These are phyloP conservation scores for Phytophthora palmivora DNA, from an alignment of 352 stramenopile species.

Conservation along the genomic window DNA sequence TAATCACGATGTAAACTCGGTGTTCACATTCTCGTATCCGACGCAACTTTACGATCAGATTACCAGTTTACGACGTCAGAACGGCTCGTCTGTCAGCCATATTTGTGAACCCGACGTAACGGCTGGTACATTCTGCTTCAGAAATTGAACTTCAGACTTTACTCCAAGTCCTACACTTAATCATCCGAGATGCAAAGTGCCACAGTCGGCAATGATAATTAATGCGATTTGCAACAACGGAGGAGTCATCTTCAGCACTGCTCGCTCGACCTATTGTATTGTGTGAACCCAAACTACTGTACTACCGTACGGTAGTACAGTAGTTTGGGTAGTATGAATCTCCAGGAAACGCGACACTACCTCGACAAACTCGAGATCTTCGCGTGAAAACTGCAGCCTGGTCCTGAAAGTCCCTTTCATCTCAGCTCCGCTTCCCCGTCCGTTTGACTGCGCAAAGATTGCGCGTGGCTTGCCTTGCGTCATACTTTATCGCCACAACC, in stretches of 20 bases:
- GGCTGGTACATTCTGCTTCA: slow-evolving; percentile 23
- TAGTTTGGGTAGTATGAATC: no score
- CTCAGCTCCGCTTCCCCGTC: no score
- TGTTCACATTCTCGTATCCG: slow-evolving; percentile 5
- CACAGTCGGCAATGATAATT: neutral
- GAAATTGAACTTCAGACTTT: slow-evolving; percentile 25
- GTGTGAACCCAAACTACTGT: no score
- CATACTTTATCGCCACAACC: no score
- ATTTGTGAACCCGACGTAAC: neutral
- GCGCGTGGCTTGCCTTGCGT: no score
- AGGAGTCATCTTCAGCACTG: slow-evolving; percentile 4
- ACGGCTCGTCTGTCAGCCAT: slow-evolving; percentile 3
- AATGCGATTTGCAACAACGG: slow-evolving; percentile 16
- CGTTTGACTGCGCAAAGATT: no score
- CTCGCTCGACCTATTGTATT: no score
- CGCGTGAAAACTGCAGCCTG: no score
- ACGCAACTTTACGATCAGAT: neutral
- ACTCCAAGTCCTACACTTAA: slow-evolving; percentile 13
- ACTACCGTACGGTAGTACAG: no score
- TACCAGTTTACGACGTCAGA: slow-evolving; percentile 2
- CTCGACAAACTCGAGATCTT: no score
- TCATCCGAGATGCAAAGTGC: slow-evolving; percentile 12
- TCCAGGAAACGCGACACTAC: no score
- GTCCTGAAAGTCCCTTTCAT: no score
- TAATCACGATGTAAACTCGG: slow-evolving; percentile 20